Conservation (phyloP, 1,284 basidiomycete genomes). For the Exobasidium rhododendri region DNA sequence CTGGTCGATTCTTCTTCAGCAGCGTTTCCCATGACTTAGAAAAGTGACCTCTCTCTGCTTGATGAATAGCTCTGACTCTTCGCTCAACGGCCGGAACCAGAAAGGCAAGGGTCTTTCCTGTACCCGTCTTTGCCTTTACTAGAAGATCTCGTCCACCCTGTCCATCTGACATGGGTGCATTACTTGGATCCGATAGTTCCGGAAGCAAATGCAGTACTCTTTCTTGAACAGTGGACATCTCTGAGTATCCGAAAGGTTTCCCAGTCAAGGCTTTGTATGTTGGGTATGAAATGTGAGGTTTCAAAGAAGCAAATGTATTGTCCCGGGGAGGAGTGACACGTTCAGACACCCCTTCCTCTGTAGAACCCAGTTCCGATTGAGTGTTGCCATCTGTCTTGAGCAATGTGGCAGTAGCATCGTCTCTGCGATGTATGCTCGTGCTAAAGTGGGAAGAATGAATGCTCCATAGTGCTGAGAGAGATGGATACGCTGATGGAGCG, state of each 20-base stretch:
- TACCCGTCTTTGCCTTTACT: constrained; percentile 55
- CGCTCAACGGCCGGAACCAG: constrained; percentile 53
- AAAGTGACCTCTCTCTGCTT: constrained; percentile 27
- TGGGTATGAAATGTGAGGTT: constrained; percentile 25
- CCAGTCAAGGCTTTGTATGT: constrained; percentile 51
- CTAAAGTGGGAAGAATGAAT: neutral
- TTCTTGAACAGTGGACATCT: constrained; percentile 82
- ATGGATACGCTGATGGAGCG: neutral
- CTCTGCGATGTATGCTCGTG: neutral
- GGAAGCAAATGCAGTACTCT: constrained; percentile 67
- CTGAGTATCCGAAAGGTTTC: constrained; percentile 68
- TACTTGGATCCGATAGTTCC: constrained; percentile 50
- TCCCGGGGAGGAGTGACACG: too few relatives aligned
- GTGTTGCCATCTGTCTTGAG: neutral
- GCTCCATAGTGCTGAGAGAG: neutral
- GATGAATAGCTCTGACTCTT: constrained; percentile 46
- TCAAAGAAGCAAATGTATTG: constrained; percentile 32
- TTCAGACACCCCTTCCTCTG: neutral
- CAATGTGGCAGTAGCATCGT: neutral
- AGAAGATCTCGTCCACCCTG: constrained; percentile 49
- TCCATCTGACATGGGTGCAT: constrained; percentile 34
- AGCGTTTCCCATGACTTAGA: constrained; percentile 27
- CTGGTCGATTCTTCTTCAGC: constrained; percentile 47
- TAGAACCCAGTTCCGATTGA: neutral
- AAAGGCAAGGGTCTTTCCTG: constrained; percentile 55